These are phyloP conservation scores for Lactarius indigo DNA, from an alignment of 768 basidiomycete species.

Conservation along the genomic window DNA sequence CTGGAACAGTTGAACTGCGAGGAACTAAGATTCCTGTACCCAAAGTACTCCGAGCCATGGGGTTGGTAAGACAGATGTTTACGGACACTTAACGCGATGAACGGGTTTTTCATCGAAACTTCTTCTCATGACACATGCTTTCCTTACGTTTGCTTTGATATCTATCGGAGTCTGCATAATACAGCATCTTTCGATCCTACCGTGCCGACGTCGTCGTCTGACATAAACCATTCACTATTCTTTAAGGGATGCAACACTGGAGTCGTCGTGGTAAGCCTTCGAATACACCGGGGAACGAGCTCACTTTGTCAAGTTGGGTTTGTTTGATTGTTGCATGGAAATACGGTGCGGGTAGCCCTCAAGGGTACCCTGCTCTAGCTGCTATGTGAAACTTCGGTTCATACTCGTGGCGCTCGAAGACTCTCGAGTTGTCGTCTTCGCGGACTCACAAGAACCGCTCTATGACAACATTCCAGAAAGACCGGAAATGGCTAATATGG, in stretches of 20 bases:
- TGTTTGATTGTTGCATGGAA: no score
- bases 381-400: no score
- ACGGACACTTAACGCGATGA: background rate
- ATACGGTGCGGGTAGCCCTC: no score
- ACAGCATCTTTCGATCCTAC: background rate
- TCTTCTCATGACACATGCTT: background rate
- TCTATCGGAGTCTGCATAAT: background rate
- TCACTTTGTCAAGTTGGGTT: background rate
- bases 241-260: background rate
- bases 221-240: background rate
- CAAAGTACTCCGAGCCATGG: conserved; percentile 7
- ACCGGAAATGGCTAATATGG: no score
- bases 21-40: conserved; percentile 11
- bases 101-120: background rate
- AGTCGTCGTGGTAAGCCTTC: background rate
- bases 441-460: no score
- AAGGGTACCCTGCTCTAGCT: no score
- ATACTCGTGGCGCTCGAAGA: no score
- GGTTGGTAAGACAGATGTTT: conserved; percentile 5
- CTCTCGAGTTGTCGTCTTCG: no score
- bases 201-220: background rate
- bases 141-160: background rate
- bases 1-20: conserved; percentile 19
- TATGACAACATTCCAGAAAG: no score
- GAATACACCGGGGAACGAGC: background rate